Base-by-base conservation (phyloP, 352 stramenopile genomes). In the Phytophthora palmivora region DNA sequence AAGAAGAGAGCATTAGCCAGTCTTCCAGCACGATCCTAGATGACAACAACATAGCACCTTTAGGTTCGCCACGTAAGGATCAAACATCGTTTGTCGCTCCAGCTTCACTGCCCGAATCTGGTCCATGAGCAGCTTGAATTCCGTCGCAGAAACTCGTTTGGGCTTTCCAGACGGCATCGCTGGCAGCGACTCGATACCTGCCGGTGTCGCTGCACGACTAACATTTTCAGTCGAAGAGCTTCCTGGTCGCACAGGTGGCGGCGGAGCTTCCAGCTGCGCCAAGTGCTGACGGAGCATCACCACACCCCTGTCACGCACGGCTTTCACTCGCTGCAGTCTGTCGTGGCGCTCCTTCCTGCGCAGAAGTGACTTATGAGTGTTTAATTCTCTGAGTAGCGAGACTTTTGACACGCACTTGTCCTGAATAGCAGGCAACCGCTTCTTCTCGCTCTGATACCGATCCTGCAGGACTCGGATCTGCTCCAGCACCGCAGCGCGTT, bases 41-140 rank as follows among this genome's bases (percentile, higher is more conserved):
- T 34, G 10, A 34, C 42, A 38, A 18, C n/a, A 28, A 26, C 15
- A 12, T 22, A 49, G 14, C 36, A 89, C 80, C 74, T 85, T 84
- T 14, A 88, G 44, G 39, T 89, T 87, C 2, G 74, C 78, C 44
- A 67, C 52, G 54, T 76, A 83, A 2, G 78, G 80, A 32, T 89
- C 80, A 12, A 69, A 34, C 53, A 87, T 67, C n/a, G 47, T 38
- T 19, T 70, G 68, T 11, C 71, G 61, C 15, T 68, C 72, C 15
- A 70, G 67, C 55, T 85, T 74, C 9, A 87, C 49, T 18, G 68
- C 39, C 19, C 71, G 67, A 18, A 87, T 78, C 33, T 78, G 56
- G 24, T 83, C 74, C 65, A 72, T 84, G 15, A 81, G 67, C 12
- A 72, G 49, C 15, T 79, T 74, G 51, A 74, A 87, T 33, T 32